Evolutionary conservation across 2,329 filamentous ascomycete species (phyloP).

Genomic region (Aspergillus awamori): DNA sequence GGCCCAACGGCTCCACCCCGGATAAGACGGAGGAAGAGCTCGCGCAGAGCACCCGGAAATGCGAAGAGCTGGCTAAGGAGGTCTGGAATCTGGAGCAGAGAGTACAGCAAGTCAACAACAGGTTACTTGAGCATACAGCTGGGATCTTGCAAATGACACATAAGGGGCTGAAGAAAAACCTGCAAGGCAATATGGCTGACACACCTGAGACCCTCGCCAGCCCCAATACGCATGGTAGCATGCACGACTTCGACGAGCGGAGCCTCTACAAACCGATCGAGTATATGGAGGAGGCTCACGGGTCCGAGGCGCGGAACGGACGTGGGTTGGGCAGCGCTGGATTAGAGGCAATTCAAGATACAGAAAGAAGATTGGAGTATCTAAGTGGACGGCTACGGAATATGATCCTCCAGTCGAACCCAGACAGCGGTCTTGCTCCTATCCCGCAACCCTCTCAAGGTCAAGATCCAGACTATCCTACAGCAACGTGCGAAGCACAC

Average conservation of each 20-base stretch:
- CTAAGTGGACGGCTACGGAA: conserved; percentile 69
- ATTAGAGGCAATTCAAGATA: conserved; percentile 59
- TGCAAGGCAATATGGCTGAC: conserved; percentile 60
- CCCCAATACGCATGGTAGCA: conserved; percentile 54
- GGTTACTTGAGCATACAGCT: conserved; percentile 85
- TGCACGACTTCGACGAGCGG: conserved; percentile 73
- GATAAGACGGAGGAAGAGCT: conserved; percentile 72
- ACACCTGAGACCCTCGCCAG: conserved; percentile 76
- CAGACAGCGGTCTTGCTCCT: conserved; percentile 39
- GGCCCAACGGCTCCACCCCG: conserved; percentile 44
- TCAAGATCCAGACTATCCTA: conserved; percentile 31
- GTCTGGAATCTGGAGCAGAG: conserved; percentile 78
- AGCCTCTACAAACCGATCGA: conserved; percentile 73
- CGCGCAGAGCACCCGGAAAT: conserved; percentile 73
- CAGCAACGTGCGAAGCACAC: conserved; percentile 54
- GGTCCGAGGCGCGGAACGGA: conserved; percentile 27
- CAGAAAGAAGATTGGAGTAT: conserved; percentile 67
- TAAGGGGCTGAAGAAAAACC: conserved; percentile 67
- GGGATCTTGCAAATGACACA: conserved; percentile 91
- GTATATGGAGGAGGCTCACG: conserved; percentile 57
- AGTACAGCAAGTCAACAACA: conserved; percentile 71
- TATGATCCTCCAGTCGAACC: conserved; percentile 58
- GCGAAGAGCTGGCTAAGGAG: conserved; percentile 81
- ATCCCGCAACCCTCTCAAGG: conserved; percentile 38
- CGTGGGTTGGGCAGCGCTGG: conserved; percentile 21